These are phyloP conservation scores for Tilletiopsis washingtonensis DNA, from an alignment of 1,284 basidiomycete species.

Conservation along the genomic window DNA sequence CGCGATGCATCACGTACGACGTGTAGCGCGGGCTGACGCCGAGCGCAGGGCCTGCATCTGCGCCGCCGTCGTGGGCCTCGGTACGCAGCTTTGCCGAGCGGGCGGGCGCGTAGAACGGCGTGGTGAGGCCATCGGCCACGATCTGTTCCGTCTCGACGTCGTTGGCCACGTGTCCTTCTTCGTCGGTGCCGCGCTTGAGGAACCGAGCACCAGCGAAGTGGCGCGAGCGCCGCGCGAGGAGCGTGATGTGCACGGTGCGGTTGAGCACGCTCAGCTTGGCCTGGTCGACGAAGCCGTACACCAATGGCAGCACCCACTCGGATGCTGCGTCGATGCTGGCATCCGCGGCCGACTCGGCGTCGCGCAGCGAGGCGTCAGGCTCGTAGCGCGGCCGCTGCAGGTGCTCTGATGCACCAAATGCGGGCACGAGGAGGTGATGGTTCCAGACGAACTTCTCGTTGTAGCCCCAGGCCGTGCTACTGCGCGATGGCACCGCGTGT, in stretches of 20 bases:
- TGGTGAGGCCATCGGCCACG: conserved; percentile 86
- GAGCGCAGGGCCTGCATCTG: too few relatives aligned
- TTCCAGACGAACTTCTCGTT: conserved; percentile 96
- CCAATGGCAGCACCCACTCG: conserved; percentile 81
- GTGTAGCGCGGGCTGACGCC: conserved; percentile 65
- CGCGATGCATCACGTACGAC: conserved; percentile 91
- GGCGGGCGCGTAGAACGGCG: conserved; percentile 37
- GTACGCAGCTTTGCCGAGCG: not conserved
- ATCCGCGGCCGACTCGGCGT: conserved; percentile 7
- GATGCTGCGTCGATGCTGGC: conserved; percentile 47
- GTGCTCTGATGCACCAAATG: conserved; percentile 47
- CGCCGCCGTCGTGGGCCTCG: conserved; percentile 54
- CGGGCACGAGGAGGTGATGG: conserved; percentile 70
- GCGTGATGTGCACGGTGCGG: conserved; percentile 80
- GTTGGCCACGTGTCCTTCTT: conserved; percentile 87
- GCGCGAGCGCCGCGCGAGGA: conserved; percentile 86
- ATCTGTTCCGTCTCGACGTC: conserved; percentile 99
- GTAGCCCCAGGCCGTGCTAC: conserved; percentile 54
- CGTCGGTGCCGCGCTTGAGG: conserved; percentile 87
- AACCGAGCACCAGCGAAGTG: conserved; percentile 95
- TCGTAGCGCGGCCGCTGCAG: not conserved
- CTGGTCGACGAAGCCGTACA: conserved; percentile 96
- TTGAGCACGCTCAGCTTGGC: conserved; percentile 88
- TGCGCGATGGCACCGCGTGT: not conserved
- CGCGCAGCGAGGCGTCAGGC: too few relatives aligned